phyloP scores from a whole-genome alignment of 495 filamentous ascomycete species.

The Aspergillus steynii region DNA sequence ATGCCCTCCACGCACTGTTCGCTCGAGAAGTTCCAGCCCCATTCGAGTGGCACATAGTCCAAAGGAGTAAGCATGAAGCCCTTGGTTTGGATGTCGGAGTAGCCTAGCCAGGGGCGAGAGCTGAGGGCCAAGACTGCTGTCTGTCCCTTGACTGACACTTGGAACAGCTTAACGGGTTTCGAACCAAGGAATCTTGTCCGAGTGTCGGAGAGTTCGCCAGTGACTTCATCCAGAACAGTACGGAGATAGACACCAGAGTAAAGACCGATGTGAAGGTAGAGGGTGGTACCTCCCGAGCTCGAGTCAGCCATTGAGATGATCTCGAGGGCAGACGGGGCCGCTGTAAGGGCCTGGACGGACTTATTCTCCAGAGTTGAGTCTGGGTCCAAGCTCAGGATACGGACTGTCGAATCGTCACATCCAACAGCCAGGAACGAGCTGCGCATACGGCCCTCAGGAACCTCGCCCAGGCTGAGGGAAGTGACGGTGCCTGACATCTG shows the following conservation, averaged over 20 bases:
- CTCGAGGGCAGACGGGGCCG: conserved; percentile 82
- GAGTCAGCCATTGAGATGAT: conserved; percentile 96
- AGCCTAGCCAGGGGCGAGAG: conserved; percentile 90
- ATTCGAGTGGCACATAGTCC: conserved; percentile 83
- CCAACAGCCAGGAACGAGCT: conserved; percentile 93
- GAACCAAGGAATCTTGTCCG: conserved; percentile 91
- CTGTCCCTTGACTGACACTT: conserved; percentile 79
- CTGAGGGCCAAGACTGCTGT: conserved; percentile 88
- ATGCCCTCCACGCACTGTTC: conserved; percentile 92
- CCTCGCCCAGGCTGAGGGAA: conserved; percentile 87
- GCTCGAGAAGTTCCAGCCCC: conserved; percentile 93
- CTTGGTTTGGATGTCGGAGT: conserved; percentile 78
- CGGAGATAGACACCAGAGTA: conserved; percentile 94
- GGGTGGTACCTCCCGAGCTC: conserved; percentile 70
- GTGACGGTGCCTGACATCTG: conserved; percentile 97
- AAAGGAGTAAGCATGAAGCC: conserved; percentile 90
- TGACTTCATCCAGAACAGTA: conserved; percentile 90
- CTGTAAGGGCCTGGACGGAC: conserved; percentile 88
- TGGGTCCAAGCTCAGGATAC: conserved; percentile 86
- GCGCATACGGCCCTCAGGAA: conserved; percentile 82
- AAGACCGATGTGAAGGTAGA: conserved; percentile 93
- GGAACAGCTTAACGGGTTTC: conserved; percentile 82
- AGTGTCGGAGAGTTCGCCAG: conserved; percentile 91
- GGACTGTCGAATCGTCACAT: conserved; percentile 93
- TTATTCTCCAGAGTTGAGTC: conserved; percentile 89